phyloP scores from a whole-genome alignment of 805 yeast species.

The Myxozyma melibiosi region DNA sequence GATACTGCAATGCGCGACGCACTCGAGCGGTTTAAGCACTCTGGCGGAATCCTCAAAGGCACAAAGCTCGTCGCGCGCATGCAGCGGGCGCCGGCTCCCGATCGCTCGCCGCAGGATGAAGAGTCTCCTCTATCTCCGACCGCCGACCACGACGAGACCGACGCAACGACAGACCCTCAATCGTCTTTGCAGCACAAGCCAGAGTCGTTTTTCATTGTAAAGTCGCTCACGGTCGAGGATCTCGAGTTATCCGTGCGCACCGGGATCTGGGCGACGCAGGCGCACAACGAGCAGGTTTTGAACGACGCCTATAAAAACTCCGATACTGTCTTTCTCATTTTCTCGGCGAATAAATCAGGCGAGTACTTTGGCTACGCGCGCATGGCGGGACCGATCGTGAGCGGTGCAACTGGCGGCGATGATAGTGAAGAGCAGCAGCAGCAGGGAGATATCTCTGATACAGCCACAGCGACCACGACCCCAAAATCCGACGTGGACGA shows the following conservation, averaged over 20 bases:
- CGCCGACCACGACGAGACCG: background rate
- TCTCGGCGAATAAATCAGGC: conserved; percentile 48
- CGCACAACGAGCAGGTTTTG: conserved; percentile 45
- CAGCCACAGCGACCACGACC: background rate
- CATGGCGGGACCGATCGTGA: conserved; percentile 40
- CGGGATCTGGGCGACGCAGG: conserved; percentile 47
- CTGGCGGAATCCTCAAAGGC: conserved; percentile 41
- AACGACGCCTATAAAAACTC: conserved; percentile 43
- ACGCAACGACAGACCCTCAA: background rate
- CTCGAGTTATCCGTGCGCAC: conserved; percentile 42
- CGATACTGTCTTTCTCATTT: conserved; percentile 45
- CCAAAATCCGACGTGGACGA: background rate
- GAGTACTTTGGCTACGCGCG: conserved; percentile 47
- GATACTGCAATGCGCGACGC: conserved; percentile 41
- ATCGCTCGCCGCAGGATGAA: conserved; percentile 14
- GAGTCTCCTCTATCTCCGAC: background rate
- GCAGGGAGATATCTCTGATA: background rate
- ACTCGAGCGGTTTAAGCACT: conserved; percentile 35
- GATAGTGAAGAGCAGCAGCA: background rate
- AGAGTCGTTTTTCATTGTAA: conserved; percentile 45
- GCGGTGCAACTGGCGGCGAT: background rate
- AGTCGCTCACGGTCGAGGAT: conserved; percentile 46
- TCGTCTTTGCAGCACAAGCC: background rate
- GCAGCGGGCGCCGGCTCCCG: conserved; percentile 32
- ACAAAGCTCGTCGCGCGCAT: conserved; percentile 41